These are phyloP conservation scores for Avena sativa DNA, from an alignment of 176 grass and related monocot species.

Conservation along the genomic window DNA sequence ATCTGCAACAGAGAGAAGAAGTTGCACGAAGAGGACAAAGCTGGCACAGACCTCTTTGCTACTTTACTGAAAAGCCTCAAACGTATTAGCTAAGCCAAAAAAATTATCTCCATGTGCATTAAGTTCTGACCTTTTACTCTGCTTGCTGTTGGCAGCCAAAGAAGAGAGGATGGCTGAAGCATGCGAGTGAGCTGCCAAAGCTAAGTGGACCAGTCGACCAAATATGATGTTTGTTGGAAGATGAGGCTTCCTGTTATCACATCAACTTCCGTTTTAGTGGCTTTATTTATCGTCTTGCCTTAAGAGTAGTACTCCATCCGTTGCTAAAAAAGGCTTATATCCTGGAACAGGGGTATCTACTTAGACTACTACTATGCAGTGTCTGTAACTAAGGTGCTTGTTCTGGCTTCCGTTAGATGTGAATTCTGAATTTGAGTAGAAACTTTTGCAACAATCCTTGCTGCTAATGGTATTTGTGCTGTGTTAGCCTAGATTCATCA, in stretches of 20 bases:
- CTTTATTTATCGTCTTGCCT: not conserved
- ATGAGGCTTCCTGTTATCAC: not conserved
- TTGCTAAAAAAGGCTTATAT: no score
- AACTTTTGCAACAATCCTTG: not conserved
- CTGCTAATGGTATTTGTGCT: no score
- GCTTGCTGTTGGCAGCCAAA: slow-evolving; percentile 59
- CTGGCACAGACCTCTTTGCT: slow-evolving; percentile 56
- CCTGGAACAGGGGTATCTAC: no score
- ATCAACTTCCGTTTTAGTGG: not conserved
- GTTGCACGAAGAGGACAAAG: slow-evolving; percentile 81
- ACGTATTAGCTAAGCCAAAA: not conserved
- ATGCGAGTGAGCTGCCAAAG: slow-evolving; percentile 48
- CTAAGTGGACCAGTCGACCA: not conserved
- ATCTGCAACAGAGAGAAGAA: slow-evolving; percentile 81
- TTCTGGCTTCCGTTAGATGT: not conserved
- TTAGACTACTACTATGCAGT: not conserved
- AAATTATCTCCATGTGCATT: not conserved
- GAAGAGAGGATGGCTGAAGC: slow-evolving; percentile 70
- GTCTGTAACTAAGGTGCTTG: not conserved
- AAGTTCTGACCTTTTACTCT: slow-evolving; percentile 26
- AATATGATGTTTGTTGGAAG: not conserved
- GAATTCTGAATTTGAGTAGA: not conserved
- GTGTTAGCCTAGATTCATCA: no score
- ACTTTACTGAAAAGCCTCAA: not conserved
- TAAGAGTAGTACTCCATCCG: not conserved